Evolutionary conservation across 2,329 filamentous ascomycete genomes (phyloP).

Genomic region (Hypoxylon sp.): DNA sequence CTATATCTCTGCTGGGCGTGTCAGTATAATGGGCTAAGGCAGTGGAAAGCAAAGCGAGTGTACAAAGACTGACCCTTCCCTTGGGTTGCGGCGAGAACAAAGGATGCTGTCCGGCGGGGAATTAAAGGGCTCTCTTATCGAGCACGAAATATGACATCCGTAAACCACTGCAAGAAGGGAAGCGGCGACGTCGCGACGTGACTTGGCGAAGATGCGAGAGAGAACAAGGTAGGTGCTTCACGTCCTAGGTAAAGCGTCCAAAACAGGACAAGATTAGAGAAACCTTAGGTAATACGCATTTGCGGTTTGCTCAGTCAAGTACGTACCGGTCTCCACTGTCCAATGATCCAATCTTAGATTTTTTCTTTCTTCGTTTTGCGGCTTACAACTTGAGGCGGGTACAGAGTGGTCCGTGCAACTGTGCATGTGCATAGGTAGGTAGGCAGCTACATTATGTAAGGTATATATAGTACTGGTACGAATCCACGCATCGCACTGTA

Average conservation of each 20-base stretch:
- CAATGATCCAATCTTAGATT: slow-evolving; percentile 12
- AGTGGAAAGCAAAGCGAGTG: slow-evolving; percentile 7
- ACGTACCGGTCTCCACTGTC: slow-evolving; percentile 11
- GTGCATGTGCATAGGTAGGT: no score
- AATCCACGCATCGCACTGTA: no score
- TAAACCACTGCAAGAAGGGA: slow-evolving; percentile 13
- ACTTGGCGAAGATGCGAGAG: slow-evolving; percentile 17
- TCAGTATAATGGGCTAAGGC: slow-evolving; percentile 7
- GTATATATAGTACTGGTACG: no score
- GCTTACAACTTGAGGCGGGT: slow-evolving; percentile 12
- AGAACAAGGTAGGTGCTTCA: slow-evolving; percentile 21
- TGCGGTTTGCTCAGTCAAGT: slow-evolving; percentile 2
- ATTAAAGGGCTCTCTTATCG: slow-evolving; percentile 1
- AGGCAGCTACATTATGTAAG: no score
- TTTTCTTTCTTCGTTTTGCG: slow-evolving; percentile 7
- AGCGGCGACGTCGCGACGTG: slow-evolving; percentile 11
- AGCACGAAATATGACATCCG: slow-evolving; percentile 10
- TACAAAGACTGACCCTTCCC: slow-evolving; percentile 27
- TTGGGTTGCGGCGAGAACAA: slow-evolving; percentile 3
- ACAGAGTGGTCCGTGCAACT: background rate
- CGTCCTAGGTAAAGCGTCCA: slow-evolving; percentile 14
- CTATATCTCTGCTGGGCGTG: background rate
- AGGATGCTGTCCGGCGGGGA: background rate
- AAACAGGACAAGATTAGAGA: slow-evolving; percentile 20
- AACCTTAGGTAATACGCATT: slow-evolving; percentile 23